These are phyloP conservation scores for Didymella sp. DNA, from an alignment of 2,329 filamentous ascomycete species.

Conservation along the genomic window DNA sequence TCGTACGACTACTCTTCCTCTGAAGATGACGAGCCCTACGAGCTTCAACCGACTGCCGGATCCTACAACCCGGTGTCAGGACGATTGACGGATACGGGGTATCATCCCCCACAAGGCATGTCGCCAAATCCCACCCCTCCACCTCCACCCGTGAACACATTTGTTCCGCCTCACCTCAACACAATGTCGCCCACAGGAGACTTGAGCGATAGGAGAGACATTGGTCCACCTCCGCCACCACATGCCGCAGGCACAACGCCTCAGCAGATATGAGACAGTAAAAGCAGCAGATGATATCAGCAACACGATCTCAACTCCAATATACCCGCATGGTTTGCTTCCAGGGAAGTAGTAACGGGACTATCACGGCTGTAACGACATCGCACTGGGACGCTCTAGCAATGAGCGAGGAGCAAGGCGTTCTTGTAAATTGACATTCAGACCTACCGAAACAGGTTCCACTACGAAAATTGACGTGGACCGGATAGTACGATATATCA, in stretches of 20 bases:
- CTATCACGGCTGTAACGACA: constrained; percentile 21
- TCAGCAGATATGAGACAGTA: constrained; percentile 33
- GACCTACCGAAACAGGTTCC: neutral
- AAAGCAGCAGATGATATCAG: neutral
- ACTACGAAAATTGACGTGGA: neutral
- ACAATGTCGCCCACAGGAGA: constrained; percentile 38
- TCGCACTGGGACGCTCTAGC: constrained; percentile 10
- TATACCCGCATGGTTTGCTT: constrained; percentile 9
- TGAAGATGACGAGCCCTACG: constrained; percentile 49
- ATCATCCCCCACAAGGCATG: constrained; percentile 42
- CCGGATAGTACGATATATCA: constrained; percentile 12
- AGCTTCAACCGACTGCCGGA: constrained; percentile 41
- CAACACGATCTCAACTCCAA: constrained; percentile 1
- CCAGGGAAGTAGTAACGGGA: constrained; percentile 4
- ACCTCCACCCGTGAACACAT: constrained; percentile 28
- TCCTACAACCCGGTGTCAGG: constrained; percentile 46
- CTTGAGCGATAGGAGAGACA: constrained; percentile 35
- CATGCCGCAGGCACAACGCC: constrained; percentile 41
- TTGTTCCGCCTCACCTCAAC: constrained; percentile 18
- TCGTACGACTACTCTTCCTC: constrained; percentile 50
- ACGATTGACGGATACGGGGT: constrained; percentile 45
- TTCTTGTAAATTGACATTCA: constrained; percentile 16
- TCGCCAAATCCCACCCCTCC: constrained; percentile 44
- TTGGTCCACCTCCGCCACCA: constrained; percentile 36
- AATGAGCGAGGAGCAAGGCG: constrained; percentile 17